Evolutionary conservation across 345 rosid genomes (phyloP), one percentile per base, ranked within the genome.

Genomic region (Zanthoxylum bungeanum): DNA sequence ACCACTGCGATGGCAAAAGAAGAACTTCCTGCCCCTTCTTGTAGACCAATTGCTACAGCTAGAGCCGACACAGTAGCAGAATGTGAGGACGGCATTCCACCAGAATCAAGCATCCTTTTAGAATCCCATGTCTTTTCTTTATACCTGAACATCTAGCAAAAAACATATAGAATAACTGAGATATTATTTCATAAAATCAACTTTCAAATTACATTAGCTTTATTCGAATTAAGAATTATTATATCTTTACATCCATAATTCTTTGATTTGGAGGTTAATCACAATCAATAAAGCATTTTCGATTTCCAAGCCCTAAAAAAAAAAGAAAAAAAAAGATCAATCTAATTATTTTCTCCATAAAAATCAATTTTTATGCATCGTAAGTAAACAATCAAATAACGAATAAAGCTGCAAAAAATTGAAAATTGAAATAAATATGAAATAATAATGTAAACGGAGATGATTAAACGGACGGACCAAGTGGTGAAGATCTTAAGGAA

Each of bases 71-170:
- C 98, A 1, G 97, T 92, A 60, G 98, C 89, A 11, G 98, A 92
- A 66, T 94, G 98, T 1, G 98, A 94, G 0, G 98, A 94, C 16
- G 98, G 97, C 98, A 94, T 94, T 69, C 97, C 98, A 75, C 98
- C 98, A 24, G 98, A 94, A 69, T 73, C 91, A 44, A 94, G 76
- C 86, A 94, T 78, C 75, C 85, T 79, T 82, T 85, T 94, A 53
- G 98, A 85, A 81, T 94, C 98, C 98, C 98, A 94, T 75, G 86
- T 85, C 89, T 77, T 92, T 72, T 94, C 98, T 87, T 89, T 92
- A 81, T 62, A 94, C 98, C 97, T 94, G 92, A 87, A 83, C 82
- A 83, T 85, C 91, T 80, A 89, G 78, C 79, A 85, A 68, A 71
- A n/a, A 77, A 79, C 71, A 70, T 62, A 73, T 59, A 34, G 40